Evolutionary conservation across 2,329 filamentous ascomycete genomes (phyloP), one percentile per base, ranked within the genome.

Genomic region (Cercospora janseana): DNA sequence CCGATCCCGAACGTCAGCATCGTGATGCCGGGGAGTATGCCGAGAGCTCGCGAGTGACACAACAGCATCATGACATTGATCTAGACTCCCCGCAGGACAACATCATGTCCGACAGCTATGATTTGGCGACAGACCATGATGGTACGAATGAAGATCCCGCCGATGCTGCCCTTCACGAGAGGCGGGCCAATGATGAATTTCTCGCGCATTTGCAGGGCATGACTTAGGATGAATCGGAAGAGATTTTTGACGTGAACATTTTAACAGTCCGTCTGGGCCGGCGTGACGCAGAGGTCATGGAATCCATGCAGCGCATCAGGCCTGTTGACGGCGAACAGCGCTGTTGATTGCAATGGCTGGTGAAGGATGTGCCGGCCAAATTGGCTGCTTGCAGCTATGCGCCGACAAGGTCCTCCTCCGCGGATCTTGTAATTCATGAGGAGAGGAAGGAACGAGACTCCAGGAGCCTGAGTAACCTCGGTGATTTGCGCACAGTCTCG

Each of bases 1-100:
- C 44, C 7, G 31, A 35, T 13, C 28, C 12, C 29, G 43, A 35
- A 6, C 29, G 13, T 23, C 20, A 34, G 12, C 29, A 47, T 38
- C 44, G 44, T 16, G 44, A 47, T 28, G 44, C 44, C 10, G 34
- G 34, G 9, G 44, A 47, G 16, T 47, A 47, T 28, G 44, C 44
- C n/a, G 44, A 47, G 26, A 47, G 44, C 32, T 47, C 44, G n/a
- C 44, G 44, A 21, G 24, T 47, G 10, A 10, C 26, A 18, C 34
- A 40, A 20, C 32, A 26, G 26, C 32, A 16, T 34, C 31, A 47
- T 9, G 44, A 24, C 21, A 20, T 18, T 6, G 44, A 38, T 7
- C 44, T 47, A 3, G 44, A 32, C 44, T 24, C 32, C 6, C 44
- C 38, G 24, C 44, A 40, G 24, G 44, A 47, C 24, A 40, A 37